Evolutionary conservation across 2,329 filamentous ascomycete genomes (phyloP), one percentile per base, ranked within the genome.

Genomic region (Aspergillaceae sp.): DNA sequence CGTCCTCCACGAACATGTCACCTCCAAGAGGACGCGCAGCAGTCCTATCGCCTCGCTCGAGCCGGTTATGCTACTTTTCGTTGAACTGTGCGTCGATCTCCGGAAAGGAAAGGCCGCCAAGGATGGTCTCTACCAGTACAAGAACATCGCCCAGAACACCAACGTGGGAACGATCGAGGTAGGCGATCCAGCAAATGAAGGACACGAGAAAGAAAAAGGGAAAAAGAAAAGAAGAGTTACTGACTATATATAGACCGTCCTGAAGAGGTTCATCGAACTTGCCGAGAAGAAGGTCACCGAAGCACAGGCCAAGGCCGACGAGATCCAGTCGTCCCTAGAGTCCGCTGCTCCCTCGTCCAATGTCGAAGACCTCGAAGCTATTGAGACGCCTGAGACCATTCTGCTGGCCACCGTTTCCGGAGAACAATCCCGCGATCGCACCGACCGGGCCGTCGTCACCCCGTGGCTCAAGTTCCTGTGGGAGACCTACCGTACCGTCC

Each of bases 381-480:
- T 83, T 62, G 92, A 98, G 74, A 98, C 92, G 8, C 92, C 92
- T 53, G 92, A 98, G 74, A 97, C 92, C 29, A 96, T 98, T 65
- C 83, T 98, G 51, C 83, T 98, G 41, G 94, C 92, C 53, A 98
- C 92, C 45, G 92, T 98, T 51, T 98, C 92, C 35, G 92, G 92
- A 54, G 92, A 98, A 74, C 91, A 97, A 73, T 95, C 91, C 50
- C 85, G 87, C 66, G 92, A 98, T 73, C 87, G 92, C 57, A 98
- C 92, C 60, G 92, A 98, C 74, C 85, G 92, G 61, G 92, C 92
- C 64, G 94, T 98, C 61, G 92, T 98, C 50, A 98, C 92, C 29
- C 92, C 92, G 49, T 98, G 92, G 92, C 81, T 98, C 63, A 98
- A 98, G 76, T 98, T 98, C 67, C 77, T 98, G 52, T 98, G 92